These are phyloP conservation scores for Candida dajiaensis DNA, from an alignment of 805 yeast species.

Conservation along the genomic window DNA sequence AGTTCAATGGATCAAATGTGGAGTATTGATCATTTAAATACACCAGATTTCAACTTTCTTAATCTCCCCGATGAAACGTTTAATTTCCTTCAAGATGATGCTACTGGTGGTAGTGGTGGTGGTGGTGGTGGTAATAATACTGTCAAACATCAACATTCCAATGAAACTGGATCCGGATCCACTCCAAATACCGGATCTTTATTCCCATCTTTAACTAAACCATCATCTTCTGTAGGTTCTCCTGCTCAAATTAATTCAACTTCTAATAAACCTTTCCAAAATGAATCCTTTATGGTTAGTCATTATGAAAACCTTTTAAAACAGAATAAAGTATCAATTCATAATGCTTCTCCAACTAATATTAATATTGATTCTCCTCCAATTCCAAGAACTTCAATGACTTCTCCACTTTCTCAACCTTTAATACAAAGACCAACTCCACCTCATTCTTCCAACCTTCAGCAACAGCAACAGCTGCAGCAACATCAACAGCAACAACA, in stretches of 20 bases:
- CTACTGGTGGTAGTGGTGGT: too few species aligned
- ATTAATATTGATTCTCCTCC: conserved; percentile 11
- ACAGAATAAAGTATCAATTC: conserved; percentile 21
- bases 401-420: conserved; percentile 3
- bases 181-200: not conserved
- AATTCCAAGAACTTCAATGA: conserved; percentile 7
- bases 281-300: conserved; percentile 13
- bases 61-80: conserved; percentile 17
- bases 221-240: not conserved
- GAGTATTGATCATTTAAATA: conserved; percentile 13
- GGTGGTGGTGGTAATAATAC: not conserved
- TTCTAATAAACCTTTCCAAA: not conserved
- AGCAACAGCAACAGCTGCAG: not conserved
- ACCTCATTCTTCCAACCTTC: not conserved
- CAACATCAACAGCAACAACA: not conserved
- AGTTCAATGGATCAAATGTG: conserved; percentile 5
- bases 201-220: not conserved
- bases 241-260: not conserved
- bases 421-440: not conserved
- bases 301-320: conserved; percentile 22
- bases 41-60: conserved; percentile 20
- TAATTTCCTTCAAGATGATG: conserved; percentile 9
- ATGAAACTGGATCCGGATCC: not conserved
- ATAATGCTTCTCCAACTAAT: conserved; percentile 17
- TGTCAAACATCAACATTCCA: conserved; percentile 1